Percentiles rank a stretch among this genome's conserved stretches.
These are phyloP conservation scores for Hibiscus tridactylites DNA, from an alignment of 345 rosid species.

Conservation along the genomic window DNA sequence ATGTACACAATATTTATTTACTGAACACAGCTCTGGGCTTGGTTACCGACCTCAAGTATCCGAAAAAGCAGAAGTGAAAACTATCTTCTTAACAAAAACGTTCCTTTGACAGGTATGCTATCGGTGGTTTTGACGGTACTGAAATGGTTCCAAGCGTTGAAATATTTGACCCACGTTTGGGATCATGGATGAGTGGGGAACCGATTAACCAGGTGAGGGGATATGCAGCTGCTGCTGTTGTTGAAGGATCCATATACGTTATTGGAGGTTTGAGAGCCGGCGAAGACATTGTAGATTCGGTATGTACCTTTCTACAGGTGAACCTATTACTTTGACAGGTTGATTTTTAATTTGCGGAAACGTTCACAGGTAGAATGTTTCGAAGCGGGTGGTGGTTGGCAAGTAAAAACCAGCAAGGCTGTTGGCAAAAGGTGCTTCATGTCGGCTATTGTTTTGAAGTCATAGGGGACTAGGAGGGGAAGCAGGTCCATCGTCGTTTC, in stretches of 20 bases:
- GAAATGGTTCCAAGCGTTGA: slow-evolving; percentile 61
- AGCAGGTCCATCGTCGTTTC: too few species aligned
- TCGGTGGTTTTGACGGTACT: slow-evolving; percentile 70
- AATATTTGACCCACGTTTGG: slow-evolving; percentile 56
- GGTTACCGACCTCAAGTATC: neutral
- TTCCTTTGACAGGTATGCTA: slow-evolving; percentile 43
- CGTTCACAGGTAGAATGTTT: slow-evolving; percentile 56
- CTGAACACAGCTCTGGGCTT: too few species aligned
- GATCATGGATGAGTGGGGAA: slow-evolving; percentile 55
- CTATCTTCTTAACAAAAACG: neutral
- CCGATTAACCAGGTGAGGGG: slow-evolving; percentile 62
- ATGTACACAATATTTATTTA: too few species aligned
- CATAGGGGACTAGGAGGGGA: neutral
- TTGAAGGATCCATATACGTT: slow-evolving; percentile 43
- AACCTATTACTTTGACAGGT: too few species aligned
- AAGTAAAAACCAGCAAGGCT: slow-evolving; percentile 23
- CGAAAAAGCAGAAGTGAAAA: neutral
- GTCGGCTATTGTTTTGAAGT: slow-evolving; percentile 35
- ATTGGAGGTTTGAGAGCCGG: slow-evolving; percentile 53
- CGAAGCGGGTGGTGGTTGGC: slow-evolving; percentile 63
- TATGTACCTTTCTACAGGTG: slow-evolving; percentile 4
- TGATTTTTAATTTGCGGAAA: neutral
- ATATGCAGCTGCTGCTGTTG: slow-evolving; percentile 51
- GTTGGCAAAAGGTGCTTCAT: slow-evolving; percentile 57
- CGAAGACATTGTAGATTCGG: slow-evolving; percentile 37